Conservation (phyloP, 2,329 filamentous ascomycete species). For the Talaromyces sp. region DNA sequence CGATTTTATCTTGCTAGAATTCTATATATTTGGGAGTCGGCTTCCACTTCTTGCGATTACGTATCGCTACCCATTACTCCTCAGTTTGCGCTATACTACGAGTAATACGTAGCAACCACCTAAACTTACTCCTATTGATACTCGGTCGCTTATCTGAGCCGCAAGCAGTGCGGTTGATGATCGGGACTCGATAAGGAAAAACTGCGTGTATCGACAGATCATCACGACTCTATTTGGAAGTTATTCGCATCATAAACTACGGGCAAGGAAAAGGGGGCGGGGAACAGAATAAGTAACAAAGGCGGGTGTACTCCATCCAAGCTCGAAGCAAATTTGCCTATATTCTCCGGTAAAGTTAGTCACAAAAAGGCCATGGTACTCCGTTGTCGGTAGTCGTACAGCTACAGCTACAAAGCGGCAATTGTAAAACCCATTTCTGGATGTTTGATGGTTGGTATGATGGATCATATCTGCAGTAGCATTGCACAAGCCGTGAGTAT, state of each 20-base stretch:
- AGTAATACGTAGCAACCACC: no score
- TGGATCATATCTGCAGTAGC: background rate
- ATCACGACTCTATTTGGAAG: background rate
- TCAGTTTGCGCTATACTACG: background rate
- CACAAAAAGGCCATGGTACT: background rate
- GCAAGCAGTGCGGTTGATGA: background rate
- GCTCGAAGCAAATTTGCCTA: background rate
- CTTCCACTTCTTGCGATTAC: background rate
- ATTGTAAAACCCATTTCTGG: background rate
- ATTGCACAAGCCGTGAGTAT: background rate
- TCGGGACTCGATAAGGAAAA: background rate
- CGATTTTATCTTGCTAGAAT: background rate
- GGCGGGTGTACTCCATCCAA: background rate
- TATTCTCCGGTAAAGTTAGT: background rate
- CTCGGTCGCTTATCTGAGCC: background rate
- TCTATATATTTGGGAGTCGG: no score
- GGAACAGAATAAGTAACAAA: background rate
- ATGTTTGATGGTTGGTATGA: background rate
- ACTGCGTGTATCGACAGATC: background rate
- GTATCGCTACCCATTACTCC: background rate
- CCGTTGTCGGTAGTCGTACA: background rate
- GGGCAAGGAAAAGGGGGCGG: background rate
- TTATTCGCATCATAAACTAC: background rate
- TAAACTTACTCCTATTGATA: background rate
- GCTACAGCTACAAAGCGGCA: background rate